phyloP scores from a whole-genome alignment of 768 basidiomycete species.

The Suillus subluteus region DNA sequence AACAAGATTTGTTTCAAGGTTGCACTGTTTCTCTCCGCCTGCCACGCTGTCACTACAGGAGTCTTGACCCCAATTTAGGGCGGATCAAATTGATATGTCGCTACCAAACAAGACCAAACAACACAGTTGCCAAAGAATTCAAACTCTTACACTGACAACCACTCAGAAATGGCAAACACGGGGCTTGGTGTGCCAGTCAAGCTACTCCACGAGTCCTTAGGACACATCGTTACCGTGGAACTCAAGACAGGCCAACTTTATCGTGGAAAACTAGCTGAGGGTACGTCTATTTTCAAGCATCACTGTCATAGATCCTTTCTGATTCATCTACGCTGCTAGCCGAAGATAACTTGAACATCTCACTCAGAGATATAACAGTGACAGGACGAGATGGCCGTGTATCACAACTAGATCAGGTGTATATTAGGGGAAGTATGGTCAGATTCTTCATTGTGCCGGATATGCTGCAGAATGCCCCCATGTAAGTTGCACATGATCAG shows the following conservation, averaged over 20 bases:
- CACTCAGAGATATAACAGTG: slow-evolving; percentile 94
- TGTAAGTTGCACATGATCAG: slow-evolving; percentile 58
- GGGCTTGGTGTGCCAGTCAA: slow-evolving; percentile 95
- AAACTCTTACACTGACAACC: slow-evolving; percentile 22
- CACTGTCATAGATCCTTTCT: slow-evolving; percentile 20
- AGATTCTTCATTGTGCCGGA: slow-evolving; percentile 99
- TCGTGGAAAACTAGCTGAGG: slow-evolving; percentile 96
- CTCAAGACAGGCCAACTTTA: slow-evolving; percentile 97
- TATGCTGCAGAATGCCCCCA: slow-evolving; percentile 98
- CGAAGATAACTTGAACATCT: slow-evolving; percentile 98
- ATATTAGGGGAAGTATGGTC: slow-evolving; percentile 97
- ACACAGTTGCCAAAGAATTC: slow-evolving; percentile 17
- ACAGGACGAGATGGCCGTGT: slow-evolving; percentile 98
- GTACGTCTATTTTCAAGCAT: slow-evolving; percentile 45
- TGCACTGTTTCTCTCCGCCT: neutral
- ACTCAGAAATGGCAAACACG: slow-evolving; percentile 43
- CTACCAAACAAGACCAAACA: slow-evolving; percentile 11
- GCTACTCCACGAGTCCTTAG: slow-evolving; percentile 93
- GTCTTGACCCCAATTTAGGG: neutral
- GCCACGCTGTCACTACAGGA: neutral
- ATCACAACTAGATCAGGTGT: slow-evolving; percentile 98
- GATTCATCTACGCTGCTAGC: slow-evolving; percentile 52
- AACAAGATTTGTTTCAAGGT: neutral
- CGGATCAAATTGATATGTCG: neutral
- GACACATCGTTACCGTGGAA: slow-evolving; percentile 97